Base-by-base conservation (phyloP, 2,329 filamentous ascomycete genomes). In the Claviceps humidiphila region DNA sequence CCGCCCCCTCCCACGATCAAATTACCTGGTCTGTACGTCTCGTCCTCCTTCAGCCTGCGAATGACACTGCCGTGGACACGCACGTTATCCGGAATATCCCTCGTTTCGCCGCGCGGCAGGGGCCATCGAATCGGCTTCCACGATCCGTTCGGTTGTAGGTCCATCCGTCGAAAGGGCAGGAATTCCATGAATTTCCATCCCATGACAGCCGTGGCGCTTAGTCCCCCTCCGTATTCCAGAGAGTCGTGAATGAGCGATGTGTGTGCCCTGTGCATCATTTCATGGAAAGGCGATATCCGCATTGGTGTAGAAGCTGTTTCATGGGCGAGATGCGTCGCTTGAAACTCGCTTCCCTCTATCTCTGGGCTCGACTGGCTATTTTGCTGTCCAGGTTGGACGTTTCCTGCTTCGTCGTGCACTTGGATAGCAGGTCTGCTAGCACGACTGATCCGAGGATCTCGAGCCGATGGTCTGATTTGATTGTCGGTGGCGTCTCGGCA, bases 111-210 rank as follows among this genome's bases (percentile, higher is more conserved):
- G 34, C 82, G 78, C 0, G 87, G 87, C 2, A 91, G 69, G 0
- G 87, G 87, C 85, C 87, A 91, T 8, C 81, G 74, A 58, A 93
- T 91, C 0, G 85, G 83, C 64, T 81, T 83, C 87, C 88, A 93
- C 0, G 79, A 80, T 0, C 85, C 85, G 56, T 90, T 84, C 0
- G 71, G 54, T 55, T 81, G 80, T 7, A 91, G 69, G 58, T 91
- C 87, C 84, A 93, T 90, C 24, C 87, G 75, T 1, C 85, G 77
- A 68, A 91, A 90, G 0, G 87, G 87, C 24, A 91, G 71, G 63
- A 85, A 89, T 61, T 91, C 87, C 86, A 91, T 87, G 22, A 87
- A 64, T 39, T 81, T 85, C 87, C 87, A 91, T 2, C 74, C 76
- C 0, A 84, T 58, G 0, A 88, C 84, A 0, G 81, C 77, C 4